Conservation (phyloP, 768 basidiomycete species). For the Suillus occidentalis region DNA sequence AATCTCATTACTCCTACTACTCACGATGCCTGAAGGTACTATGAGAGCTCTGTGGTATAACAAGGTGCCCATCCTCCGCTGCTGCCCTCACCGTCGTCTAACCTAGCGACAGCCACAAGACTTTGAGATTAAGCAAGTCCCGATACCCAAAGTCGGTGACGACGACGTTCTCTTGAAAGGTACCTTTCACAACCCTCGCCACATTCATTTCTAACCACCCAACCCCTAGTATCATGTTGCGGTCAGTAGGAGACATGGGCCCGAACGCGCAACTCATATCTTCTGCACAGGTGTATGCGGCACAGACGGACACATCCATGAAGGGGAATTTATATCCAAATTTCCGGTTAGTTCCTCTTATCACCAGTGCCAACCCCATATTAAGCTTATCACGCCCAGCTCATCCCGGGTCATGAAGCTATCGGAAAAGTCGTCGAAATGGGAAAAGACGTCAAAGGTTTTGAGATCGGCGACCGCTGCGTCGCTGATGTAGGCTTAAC, state of each 20-base stretch:
- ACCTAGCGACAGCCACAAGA: constrained; percentile 50
- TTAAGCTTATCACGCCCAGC: constrained; percentile 34
- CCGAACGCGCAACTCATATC: not conserved
- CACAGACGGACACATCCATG: constrained; percentile 63
- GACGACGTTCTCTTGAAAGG: constrained; percentile 79
- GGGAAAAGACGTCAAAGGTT: constrained; percentile 79
- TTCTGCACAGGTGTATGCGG: constrained; percentile 51
- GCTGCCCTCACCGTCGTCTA: constrained; percentile 9
- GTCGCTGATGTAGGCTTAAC: constrained; percentile 80
- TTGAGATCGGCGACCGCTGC: constrained; percentile 75
- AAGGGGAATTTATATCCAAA: constrained; percentile 64
- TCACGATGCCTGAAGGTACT: constrained; percentile 53
- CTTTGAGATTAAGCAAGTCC: constrained; percentile 67
- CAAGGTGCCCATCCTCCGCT: constrained; percentile 40
- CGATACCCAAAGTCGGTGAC: constrained; percentile 62
- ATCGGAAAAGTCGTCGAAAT: constrained; percentile 73
- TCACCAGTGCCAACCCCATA: too few relatives aligned
- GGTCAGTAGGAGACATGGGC: not conserved
- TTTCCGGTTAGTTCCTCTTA: constrained; percentile 43
- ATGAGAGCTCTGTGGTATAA: constrained; percentile 81
- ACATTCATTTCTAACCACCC: not conserved
- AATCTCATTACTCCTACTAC: not conserved
- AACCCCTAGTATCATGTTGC: not conserved
- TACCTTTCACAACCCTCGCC: constrained; percentile 15
- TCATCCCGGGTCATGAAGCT: constrained; percentile 75